Percentiles rank a stretch among this genome's conserved stretches.
phyloP scores from a whole-genome alignment of 2,329 filamentous ascomycete species.

The Fusarium gaditjirri region DNA sequence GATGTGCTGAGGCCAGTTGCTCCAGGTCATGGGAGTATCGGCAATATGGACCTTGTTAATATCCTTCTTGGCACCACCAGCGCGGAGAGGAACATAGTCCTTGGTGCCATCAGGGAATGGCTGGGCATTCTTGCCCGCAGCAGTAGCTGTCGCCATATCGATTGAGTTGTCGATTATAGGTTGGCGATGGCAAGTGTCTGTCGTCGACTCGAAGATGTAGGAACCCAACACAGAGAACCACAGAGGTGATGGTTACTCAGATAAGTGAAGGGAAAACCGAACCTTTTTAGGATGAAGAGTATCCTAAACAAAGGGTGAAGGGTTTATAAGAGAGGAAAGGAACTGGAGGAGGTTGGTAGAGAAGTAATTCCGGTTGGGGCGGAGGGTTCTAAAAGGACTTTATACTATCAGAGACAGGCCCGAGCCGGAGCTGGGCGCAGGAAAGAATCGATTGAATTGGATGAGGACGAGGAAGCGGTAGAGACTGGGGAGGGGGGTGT shows the following conservation, averaged over 20 bases:
- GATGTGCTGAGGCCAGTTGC: slow-evolving; percentile 92
- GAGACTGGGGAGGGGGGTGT: slow-evolving; percentile 31
- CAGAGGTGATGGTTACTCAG: slow-evolving; percentile 30
- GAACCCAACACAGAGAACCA: slow-evolving; percentile 38
- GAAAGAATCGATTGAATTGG: slow-evolving; percentile 21
- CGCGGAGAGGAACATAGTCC: slow-evolving; percentile 64
- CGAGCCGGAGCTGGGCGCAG: slow-evolving; percentile 35
- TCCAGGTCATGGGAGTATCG: slow-evolving; percentile 80
- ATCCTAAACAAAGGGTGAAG: slow-evolving; percentile 33
- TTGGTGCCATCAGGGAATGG: slow-evolving; percentile 64
- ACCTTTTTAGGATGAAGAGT: slow-evolving; percentile 28
- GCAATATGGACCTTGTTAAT: slow-evolving; percentile 74
- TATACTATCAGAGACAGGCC: slow-evolving; percentile 43
- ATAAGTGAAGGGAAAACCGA: slow-evolving; percentile 19
- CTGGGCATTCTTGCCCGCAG: slow-evolving; percentile 50
- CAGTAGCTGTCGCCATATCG: slow-evolving; percentile 53
- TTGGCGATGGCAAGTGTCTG: slow-evolving; percentile 26
- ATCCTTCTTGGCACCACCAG: slow-evolving; percentile 32
- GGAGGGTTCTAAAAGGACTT: slow-evolving; percentile 44
- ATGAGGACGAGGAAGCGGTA: slow-evolving; percentile 32
- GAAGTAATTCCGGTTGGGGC: slow-evolving; percentile 33
- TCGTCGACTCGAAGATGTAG: slow-evolving; percentile 18
- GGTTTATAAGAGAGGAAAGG: slow-evolving; percentile 7
- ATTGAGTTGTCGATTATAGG: slow-evolving; percentile 8
- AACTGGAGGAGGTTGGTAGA: slow-evolving; percentile 28